These are phyloP conservation scores for Trichoderma gamsii DNA, from an alignment of 495 filamentous ascomycete species.

Conservation along the genomic window DNA sequence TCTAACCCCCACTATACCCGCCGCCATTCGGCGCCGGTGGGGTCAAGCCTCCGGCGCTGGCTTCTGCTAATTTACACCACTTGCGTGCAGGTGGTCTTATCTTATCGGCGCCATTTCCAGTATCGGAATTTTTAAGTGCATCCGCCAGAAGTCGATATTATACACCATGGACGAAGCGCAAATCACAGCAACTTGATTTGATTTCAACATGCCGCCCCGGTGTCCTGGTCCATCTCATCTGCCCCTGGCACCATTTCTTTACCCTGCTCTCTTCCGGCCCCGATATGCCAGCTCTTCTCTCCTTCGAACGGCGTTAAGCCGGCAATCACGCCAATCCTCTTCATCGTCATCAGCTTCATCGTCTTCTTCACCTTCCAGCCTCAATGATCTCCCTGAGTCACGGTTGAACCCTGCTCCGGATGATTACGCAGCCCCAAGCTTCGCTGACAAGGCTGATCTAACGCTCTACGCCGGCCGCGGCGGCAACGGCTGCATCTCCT, in stretches of 20 bases:
- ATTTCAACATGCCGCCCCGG: conserved; percentile 39
- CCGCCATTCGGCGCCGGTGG: conserved; percentile 3
- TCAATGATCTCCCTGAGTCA: conserved; percentile 35
- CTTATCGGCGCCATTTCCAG: conserved; percentile 16
- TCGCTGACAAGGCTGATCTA: conserved; percentile 77
- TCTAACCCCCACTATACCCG: not conserved
- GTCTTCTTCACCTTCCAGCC: not conserved
- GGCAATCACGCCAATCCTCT: conserved; percentile 19
- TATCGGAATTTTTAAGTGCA: not conserved
- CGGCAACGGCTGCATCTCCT: conserved; percentile 89
- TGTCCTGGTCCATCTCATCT: conserved; percentile 38
- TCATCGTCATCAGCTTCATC: not conserved
- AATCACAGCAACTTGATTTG: not conserved
- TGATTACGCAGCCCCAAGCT: conserved; percentile 74
- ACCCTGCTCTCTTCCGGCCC: conserved; percentile 47
- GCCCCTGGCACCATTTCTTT: conserved; percentile 57
- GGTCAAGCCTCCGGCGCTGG: not conserved
- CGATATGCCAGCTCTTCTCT: conserved; percentile 28
- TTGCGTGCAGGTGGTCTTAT: not conserved
- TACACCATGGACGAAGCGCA: not conserved
- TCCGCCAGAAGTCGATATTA: not conserved
- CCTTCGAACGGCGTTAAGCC: conserved; percentile 22
- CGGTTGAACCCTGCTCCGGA: conserved; percentile 72
- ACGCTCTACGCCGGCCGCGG: conserved; percentile 70
- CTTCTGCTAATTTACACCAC: not conserved